These are phyloP conservation scores for Monotropa hypopitys DNA, from an alignment of 179 eudicot genomes.

Conservation along the genomic window DNA sequence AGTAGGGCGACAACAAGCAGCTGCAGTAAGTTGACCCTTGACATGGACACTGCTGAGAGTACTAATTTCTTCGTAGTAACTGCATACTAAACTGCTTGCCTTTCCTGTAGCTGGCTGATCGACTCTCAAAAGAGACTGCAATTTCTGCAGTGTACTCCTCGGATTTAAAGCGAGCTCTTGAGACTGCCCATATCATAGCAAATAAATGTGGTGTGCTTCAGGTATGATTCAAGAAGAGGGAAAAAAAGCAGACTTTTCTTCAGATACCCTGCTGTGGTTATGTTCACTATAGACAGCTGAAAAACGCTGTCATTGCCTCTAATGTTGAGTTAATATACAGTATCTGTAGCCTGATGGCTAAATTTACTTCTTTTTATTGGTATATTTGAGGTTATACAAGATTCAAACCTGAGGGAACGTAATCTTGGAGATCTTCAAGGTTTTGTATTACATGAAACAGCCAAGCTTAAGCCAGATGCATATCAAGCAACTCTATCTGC, in stretches of 20 bases:
- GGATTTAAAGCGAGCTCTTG: slow-evolving; percentile 47
- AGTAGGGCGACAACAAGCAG: slow-evolving; percentile 42
- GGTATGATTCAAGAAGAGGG: slow-evolving; percentile 15
- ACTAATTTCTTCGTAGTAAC: not conserved
- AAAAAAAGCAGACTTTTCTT: not conserved
- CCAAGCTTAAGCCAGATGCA: slow-evolving; percentile 39
- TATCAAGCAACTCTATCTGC: slow-evolving; percentile 43
- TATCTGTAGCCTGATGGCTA: not conserved
- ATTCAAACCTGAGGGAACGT: slow-evolving; percentile 35
- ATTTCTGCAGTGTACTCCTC: slow-evolving; percentile 45
- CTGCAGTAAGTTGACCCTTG: slow-evolving; percentile 28
- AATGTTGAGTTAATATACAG: no score
- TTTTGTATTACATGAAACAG: slow-evolving; percentile 30
- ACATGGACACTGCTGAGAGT: not conserved
- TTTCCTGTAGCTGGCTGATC: slow-evolving; percentile 36
- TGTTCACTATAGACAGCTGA: not conserved
- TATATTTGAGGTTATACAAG: slow-evolving; percentile 42
- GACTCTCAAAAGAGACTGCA: slow-evolving; percentile 31
- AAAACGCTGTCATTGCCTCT: not conserved
- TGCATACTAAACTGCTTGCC: not conserved
- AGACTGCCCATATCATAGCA: slow-evolving; percentile 39
- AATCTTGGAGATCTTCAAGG: slow-evolving; percentile 79
- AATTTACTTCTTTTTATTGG: not conserved
- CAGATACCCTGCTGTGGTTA: not conserved
- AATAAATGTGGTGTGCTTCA: slow-evolving; percentile 28